Evolutionary conservation across 495 filamentous ascomycete genomes (phyloP), one percentile per base, ranked within the genome.

Genomic region (Penicillium tannophilum): DNA sequence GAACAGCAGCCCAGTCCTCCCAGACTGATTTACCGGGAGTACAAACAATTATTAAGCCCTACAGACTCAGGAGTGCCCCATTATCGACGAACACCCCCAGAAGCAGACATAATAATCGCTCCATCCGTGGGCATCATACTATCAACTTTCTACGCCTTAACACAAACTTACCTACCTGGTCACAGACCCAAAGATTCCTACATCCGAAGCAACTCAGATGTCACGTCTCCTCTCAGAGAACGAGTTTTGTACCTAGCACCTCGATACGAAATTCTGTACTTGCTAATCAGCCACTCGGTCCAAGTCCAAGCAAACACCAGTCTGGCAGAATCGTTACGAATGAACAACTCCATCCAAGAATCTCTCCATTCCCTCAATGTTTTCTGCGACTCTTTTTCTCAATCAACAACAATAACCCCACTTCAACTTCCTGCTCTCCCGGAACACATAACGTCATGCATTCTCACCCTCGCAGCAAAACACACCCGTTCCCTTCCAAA

Each of bases 71-170:
- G 7, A 28, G n/a, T n/a, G 0, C 7, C 4, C 4, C 14, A 49
- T 4, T n/a, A 9, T 10, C 12, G 39, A 14, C 8, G 10, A 3
- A n/a, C 20, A 42, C 35, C 48, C 23, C 23, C 24, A 19, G 92
- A 96, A 70, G 90, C 90, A 10, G 92, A 96, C 67, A 60, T 96
- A 14, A 84, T 89, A 31, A 60, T 93, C 45, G 91, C 91, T 0
- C 86, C 90, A 0, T 75, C 76, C 3, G 88, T 84, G 0, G 91
- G 89, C 1, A 73, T 96, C 14, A 65, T 95, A 10, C 64, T 88
- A 7, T 90, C 90, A 10, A 90, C 86, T 2, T 76, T 92, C 6
- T 85, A 92, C 60, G 84, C 86, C 60, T 84, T 90, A 50, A 90
- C 88, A 33, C 92, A 96, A 64, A 80, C 80, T 48, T 71, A 78